Percentiles rank a stretch among this genome's conserved stretches.
Conservation (phyloP, 2,329 filamentous ascomycete species). For the Plenodomus biglobosus region DNA sequence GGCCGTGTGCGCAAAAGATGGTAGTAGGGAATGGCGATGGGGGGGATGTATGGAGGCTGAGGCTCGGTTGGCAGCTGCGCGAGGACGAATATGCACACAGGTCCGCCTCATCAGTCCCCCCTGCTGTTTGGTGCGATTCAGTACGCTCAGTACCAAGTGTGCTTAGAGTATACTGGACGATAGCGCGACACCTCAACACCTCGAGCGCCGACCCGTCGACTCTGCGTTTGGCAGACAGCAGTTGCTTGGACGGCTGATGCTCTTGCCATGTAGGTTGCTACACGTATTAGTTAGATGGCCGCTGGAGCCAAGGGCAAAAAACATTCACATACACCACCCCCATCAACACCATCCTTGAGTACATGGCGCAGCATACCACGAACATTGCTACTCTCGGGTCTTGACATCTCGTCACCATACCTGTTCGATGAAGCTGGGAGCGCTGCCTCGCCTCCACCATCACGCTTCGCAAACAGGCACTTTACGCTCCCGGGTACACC, state of each 20-base stretch:
- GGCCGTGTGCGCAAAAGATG: constrained; percentile 24
- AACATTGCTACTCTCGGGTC: too few relatives aligned
- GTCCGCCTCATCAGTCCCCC: constrained; percentile 6
- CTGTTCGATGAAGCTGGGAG: too few relatives aligned
- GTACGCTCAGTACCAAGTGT: neutral
- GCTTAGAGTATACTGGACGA: neutral
- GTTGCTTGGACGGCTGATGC: too few relatives aligned
- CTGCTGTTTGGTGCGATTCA: neutral
- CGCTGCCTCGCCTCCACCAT: neutral
- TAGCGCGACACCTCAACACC: neutral
- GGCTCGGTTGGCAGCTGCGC: constrained; percentile 10
- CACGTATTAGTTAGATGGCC: too few relatives aligned
- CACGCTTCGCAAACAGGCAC: neutral
- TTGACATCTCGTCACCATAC: too few relatives aligned
- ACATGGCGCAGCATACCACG: too few relatives aligned
- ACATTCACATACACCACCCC: too few relatives aligned
- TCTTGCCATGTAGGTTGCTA: too few relatives aligned
- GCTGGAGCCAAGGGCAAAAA: too few relatives aligned
- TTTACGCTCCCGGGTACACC: constrained; percentile 5
- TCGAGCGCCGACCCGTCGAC: neutral
- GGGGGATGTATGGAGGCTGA: constrained; percentile 12
- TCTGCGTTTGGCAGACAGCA: too few relatives aligned
- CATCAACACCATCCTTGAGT: too few relatives aligned
- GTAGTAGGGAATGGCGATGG: constrained; percentile 30
- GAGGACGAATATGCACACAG: constrained; percentile 2